Evolutionary conservation across 129 eudicot genomes (phyloP).

Genomic region (Chrysanthemum seticuspe): DNA sequence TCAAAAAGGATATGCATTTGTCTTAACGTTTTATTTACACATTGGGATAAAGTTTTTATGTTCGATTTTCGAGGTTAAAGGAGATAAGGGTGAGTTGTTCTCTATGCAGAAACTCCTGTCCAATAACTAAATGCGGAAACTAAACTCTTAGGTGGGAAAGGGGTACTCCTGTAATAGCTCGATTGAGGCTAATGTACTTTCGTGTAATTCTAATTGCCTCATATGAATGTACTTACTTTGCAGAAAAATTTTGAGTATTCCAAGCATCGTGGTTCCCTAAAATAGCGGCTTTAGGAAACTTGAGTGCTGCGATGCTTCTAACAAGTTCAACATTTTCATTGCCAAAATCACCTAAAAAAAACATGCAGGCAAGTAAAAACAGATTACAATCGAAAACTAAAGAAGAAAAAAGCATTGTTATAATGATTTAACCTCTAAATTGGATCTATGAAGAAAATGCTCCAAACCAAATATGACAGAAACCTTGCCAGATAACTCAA

Average conservation of each 20-base stretch:
- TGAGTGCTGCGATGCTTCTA: conserved; percentile 71
- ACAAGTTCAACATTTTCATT: conserved; percentile 86
- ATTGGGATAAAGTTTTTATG: neutral
- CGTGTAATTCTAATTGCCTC: neutral
- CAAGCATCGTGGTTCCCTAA: conserved; percentile 94
- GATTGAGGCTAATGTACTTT: neutral
- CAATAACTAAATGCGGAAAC: neutral
- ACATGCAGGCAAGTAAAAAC: conserved; percentile 15
- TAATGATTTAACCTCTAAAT: conserved; percentile 7
- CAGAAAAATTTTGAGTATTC: conserved; percentile 60
- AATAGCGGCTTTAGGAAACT: conserved; percentile 67
- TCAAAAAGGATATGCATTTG: neutral
- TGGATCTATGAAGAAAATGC: neutral
- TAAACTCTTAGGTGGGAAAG: neutral
- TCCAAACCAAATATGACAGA: conserved; percentile 21
- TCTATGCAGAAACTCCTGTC: neutral
- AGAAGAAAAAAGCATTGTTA: conserved; percentile 13
- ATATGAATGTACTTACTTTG: conserved; percentile 43
- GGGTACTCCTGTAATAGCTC: neutral
- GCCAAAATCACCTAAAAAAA: conserved; percentile 81
- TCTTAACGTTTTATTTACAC: neutral
- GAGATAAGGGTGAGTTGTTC: conserved; percentile 1
- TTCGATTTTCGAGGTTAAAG: neutral
- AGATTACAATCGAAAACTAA: conserved; percentile 15
- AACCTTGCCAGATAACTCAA: conserved; percentile 31